These are phyloP conservation scores for Parastagonospora nodorum DNA, from an alignment of 2,329 filamentous ascomycete genomes.

Conservation along the genomic window DNA sequence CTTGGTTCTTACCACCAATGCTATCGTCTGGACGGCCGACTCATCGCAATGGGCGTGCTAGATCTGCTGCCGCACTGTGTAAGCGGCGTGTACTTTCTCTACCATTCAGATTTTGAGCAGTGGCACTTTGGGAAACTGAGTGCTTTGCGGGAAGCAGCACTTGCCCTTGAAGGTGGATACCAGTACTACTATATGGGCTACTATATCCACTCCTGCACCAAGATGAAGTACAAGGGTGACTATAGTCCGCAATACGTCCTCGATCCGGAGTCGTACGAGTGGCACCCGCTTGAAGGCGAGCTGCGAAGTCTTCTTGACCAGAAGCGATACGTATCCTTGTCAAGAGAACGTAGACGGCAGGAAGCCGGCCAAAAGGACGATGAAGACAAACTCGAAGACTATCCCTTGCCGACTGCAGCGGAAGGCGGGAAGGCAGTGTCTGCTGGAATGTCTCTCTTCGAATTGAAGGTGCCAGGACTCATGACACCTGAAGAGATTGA, in stretches of 20 bases:
- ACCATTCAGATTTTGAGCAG: constrained; percentile 73
- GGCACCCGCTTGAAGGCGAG: constrained; percentile 63
- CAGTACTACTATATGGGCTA: constrained; percentile 82
- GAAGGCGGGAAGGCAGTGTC: constrained; percentile 42
- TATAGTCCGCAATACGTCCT: constrained; percentile 76
- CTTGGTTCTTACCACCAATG: constrained; percentile 82
- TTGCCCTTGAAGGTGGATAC: constrained; percentile 72
- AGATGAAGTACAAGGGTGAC: constrained; percentile 86
- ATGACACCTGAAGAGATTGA: constrained; percentile 60
- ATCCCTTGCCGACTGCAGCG: constrained; percentile 30
- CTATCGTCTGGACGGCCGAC: constrained; percentile 75
- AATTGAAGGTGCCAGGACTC: constrained; percentile 70
- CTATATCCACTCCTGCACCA: constrained; percentile 80
- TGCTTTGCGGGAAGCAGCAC: constrained; percentile 72
- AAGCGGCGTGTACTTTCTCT: constrained; percentile 83
- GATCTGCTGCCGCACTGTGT: constrained; percentile 78
- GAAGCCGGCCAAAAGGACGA: constrained; percentile 10
- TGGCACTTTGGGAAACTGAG: constrained; percentile 76
- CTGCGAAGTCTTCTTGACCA: constrained; percentile 59
- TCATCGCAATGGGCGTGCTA: constrained; percentile 77
- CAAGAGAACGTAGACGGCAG: constrained; percentile 37
- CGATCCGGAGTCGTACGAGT: constrained; percentile 68
- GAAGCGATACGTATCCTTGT: constrained; percentile 59
- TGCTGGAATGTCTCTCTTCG: constrained; percentile 58
- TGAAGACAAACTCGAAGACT: constrained; percentile 24